These are phyloP conservation scores for Fusarium odoratissimum DNA, from an alignment of 2,329 filamentous ascomycete species.

Conservation along the genomic window DNA sequence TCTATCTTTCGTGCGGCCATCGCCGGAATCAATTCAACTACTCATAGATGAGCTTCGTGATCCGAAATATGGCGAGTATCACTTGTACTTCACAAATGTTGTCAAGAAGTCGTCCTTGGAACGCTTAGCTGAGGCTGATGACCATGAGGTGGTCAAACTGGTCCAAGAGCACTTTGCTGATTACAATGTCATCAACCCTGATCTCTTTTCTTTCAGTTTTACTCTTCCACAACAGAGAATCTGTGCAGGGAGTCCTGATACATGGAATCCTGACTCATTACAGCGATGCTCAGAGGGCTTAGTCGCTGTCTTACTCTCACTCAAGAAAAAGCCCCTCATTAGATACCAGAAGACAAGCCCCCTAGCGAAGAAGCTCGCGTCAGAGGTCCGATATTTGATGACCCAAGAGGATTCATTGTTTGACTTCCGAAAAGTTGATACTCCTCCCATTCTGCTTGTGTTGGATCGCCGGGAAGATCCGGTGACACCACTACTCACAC, in stretches of 20 bases:
- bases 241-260: slow-evolving; percentile 84
- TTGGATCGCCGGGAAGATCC: slow-evolving; percentile 94
- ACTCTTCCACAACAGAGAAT: slow-evolving; percentile 78
- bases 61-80: slow-evolving; percentile 97
- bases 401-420: slow-evolving; percentile 97
- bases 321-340: slow-evolving; percentile 97
- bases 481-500: slow-evolving; percentile 91
- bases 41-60: slow-evolving; percentile 96
- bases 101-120: slow-evolving; percentile 96
- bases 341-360: slow-evolving; percentile 92
- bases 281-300: slow-evolving; percentile 89
- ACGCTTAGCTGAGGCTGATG: slow-evolving; percentile 93
- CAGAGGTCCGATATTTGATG: slow-evolving; percentile 91
- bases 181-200: slow-evolving; percentile 93
- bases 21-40: slow-evolving; percentile 89
- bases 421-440: slow-evolving; percentile 95
- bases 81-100: slow-evolving; percentile 97
- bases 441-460: slow-evolving; percentile 89
- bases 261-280: slow-evolving; percentile 90
- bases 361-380: slow-evolving; percentile 90
- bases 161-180: slow-evolving; percentile 98
- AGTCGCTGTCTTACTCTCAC: slow-evolving; percentile 82
- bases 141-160: slow-evolving; percentile 93
- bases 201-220: slow-evolving; percentile 85
- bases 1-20: slow-evolving; percentile 91